Conservation (phyloP, 768 basidiomycete species). For the Sporobolomyces pararoseus region DNA sequence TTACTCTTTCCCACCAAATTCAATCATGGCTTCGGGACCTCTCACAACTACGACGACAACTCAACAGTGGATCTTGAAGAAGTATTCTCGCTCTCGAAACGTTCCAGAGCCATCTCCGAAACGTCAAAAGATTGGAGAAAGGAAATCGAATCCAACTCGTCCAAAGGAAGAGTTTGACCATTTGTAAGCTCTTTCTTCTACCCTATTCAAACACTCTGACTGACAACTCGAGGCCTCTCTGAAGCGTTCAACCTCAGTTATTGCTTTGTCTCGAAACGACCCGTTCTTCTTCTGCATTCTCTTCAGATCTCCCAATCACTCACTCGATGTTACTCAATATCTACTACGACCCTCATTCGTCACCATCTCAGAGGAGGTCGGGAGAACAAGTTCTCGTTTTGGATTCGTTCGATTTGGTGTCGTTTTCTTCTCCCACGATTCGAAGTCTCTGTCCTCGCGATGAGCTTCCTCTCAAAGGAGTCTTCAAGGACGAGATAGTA, state of each 20-base stretch:
- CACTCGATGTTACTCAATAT: constrained; percentile 20
- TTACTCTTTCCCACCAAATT: no score
- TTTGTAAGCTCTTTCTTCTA: constrained; percentile 4
- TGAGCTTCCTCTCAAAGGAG: constrained; percentile 35
- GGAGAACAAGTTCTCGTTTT: constrained; percentile 14
- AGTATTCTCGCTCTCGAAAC: constrained; percentile 26
- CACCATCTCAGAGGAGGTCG: neutral
- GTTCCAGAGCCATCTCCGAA: neutral
- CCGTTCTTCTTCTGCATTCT: neutral
- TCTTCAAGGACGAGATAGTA: constrained; percentile 25
- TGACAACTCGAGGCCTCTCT: neutral
- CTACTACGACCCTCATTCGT: constrained; percentile 25
- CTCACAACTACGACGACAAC: constrained; percentile 15
- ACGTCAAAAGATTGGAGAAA: neutral
- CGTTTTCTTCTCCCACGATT: constrained; percentile 12
- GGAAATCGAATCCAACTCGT: neutral
- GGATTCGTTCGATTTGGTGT: constrained; percentile 27
- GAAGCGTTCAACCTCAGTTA: constrained; percentile 26
- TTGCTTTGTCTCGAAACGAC: constrained; percentile 27
- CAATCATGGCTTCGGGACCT: neutral
- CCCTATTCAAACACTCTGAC: no score
- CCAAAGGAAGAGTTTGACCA: constrained; percentile 25
- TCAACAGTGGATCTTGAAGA: constrained; percentile 24
- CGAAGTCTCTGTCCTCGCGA: neutral
- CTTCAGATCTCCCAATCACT: neutral